Evolutionary conservation across 371 early-diverging fungal species (phyloP).

Genomic region (Racocetra persica): DNA sequence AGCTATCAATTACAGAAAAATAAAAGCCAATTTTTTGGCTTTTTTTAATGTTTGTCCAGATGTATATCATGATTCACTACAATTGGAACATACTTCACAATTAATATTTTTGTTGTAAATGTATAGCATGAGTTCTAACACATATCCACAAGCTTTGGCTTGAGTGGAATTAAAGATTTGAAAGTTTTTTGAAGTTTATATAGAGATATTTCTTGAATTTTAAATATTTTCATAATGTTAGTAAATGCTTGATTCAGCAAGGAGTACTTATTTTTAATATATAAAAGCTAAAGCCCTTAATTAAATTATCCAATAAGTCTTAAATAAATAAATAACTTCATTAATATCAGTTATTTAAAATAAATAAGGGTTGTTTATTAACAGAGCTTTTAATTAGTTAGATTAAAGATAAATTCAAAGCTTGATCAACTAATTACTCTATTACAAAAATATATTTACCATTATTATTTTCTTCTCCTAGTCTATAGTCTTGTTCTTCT

Average conservation of each 20-base stretch:
- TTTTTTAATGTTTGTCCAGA: not conserved
- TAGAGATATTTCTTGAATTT: not conserved
- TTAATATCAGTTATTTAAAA: not conserved
- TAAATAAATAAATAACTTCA: not conserved
- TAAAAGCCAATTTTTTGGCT: not conserved
- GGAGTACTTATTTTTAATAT: not conserved
- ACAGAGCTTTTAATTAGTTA: too few relatives aligned
- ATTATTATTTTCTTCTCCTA: too few relatives aligned
- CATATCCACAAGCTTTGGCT: slow-evolving; percentile 1
- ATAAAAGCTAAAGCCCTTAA: not conserved
- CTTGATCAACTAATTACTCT: not conserved
- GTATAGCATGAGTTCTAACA: not conserved
- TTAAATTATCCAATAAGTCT: not conserved
- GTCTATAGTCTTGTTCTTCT: too few relatives aligned
- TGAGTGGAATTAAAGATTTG: not conserved
- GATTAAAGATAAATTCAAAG: too few relatives aligned
- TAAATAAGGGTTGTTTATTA: too few relatives aligned
- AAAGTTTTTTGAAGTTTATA: not conserved
- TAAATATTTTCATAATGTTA: not conserved
- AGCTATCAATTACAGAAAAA: not conserved
- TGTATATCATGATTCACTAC: not conserved
- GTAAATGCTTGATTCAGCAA: not conserved
- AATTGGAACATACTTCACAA: not conserved
- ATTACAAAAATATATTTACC: not conserved
- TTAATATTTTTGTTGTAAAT: not conserved